Conservation (phyloP, 2,329 filamentous ascomycete species). For the Ascomycota sp. region DNA sequence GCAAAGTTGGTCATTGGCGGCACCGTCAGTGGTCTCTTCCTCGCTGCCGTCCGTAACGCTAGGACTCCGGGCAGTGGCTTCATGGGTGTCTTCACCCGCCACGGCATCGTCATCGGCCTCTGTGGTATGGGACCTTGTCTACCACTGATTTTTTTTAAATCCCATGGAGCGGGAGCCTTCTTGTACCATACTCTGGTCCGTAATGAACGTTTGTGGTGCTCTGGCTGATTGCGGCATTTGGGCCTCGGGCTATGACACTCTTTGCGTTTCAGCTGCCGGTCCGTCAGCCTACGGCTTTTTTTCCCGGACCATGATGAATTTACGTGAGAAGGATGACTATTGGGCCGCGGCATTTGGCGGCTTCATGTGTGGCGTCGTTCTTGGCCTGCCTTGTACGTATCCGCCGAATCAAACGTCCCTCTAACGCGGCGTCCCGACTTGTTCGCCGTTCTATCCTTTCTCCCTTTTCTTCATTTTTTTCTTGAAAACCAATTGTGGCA, state of each 20-base stretch:
- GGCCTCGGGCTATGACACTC: too few species aligned
- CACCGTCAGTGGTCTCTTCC: conserved; percentile 45
- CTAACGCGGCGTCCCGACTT: too few species aligned
- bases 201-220: too few species aligned
- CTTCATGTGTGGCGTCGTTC: conserved; percentile 50
- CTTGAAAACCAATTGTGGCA: too few species aligned
- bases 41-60: conserved; percentile 71
- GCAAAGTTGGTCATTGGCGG: conserved; percentile 45
- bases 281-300: conserved; percentile 64
- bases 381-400: conserved; percentile 53
- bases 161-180: too few species aligned
- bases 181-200: too few species aligned
- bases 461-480: too few species aligned
- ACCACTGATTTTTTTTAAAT: too few species aligned
- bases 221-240: too few species aligned
- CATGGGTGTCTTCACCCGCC: conserved; percentile 60
- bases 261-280: conserved; percentile 17
- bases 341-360: conserved; percentile 58
- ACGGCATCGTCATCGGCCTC: conserved; percentile 49
- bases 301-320: conserved; percentile 57
- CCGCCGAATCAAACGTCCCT: not conserved
- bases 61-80: conserved; percentile 65
- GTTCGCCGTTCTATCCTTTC: not conserved
- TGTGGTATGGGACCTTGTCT: too few species aligned
- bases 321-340: conserved; percentile 65